Conservation (phyloP, 2,329 filamentous ascomycete species). For the Lecanicillium sp. region DNA sequence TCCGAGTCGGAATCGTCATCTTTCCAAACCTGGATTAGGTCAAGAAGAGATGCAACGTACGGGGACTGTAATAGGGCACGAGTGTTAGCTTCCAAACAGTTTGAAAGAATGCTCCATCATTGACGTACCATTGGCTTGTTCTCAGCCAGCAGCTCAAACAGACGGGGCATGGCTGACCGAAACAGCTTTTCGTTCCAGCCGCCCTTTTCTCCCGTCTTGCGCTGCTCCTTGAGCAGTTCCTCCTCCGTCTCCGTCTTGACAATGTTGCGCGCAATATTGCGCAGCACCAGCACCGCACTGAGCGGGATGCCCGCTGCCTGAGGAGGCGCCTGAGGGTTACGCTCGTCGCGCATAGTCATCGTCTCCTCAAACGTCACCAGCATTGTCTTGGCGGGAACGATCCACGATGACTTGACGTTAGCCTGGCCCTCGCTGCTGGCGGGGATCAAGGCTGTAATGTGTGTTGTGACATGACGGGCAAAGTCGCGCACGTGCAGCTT, state of each 20-base stretch:
- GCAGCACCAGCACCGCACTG: constrained; percentile 66
- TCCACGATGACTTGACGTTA: constrained; percentile 26
- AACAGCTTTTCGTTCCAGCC: constrained; percentile 64
- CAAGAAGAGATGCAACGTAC: constrained; percentile 31
- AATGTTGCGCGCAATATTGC: constrained; percentile 66
- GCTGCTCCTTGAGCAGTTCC: constrained; percentile 39
- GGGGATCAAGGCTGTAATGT: constrained; percentile 41
- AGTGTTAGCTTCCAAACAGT: constrained; percentile 5
- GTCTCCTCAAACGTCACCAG: constrained; percentile 48
- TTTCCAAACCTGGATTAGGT: constrained; percentile 23
- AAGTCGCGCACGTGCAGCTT: constrained; percentile 42
- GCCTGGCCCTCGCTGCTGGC: constrained; percentile 10
- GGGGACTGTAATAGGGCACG: constrained; percentile 23
- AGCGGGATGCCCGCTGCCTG: constrained; percentile 73
- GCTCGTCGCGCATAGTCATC: constrained; percentile 45
- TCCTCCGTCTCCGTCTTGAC: constrained; percentile 53
- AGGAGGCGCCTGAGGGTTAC: constrained; percentile 45
- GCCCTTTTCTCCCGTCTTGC: constrained; percentile 34
- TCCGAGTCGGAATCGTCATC: constrained; percentile 16
- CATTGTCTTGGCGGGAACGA: constrained; percentile 49
- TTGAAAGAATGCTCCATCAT: too few relatives aligned
- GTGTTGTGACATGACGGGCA: constrained; percentile 59
- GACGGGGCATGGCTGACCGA: constrained; percentile 52
- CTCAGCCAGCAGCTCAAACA: constrained; percentile 63
- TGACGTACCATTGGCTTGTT: constrained; percentile 56